Evolutionary conservation across 805 yeast species (phyloP).

Genomic region (Starmerella scarabaei): DNA sequence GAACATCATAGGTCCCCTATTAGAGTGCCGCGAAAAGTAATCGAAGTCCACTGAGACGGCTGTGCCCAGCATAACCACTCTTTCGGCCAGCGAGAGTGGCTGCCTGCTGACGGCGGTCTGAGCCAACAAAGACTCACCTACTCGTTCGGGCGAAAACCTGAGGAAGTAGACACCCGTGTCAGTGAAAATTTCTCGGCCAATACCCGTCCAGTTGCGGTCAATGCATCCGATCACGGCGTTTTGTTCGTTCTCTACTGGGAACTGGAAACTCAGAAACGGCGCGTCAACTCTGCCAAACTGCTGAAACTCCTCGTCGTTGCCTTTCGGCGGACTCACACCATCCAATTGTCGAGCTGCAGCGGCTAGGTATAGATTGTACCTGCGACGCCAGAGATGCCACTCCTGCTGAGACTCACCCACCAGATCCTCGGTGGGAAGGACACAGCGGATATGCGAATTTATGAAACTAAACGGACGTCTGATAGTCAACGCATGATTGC

Average conservation of each 20-base stretch:
- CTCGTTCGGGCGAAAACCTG: slow-evolving; percentile 6
- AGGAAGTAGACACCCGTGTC: slow-evolving; percentile 52
- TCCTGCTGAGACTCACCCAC: slow-evolving; percentile 83
- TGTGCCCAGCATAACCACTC: slow-evolving; percentile 74
- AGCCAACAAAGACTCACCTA: slow-evolving; percentile 26
- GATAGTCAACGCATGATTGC: slow-evolving; percentile 34
- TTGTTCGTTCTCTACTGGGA: slow-evolving; percentile 53
- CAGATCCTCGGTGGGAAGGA: slow-evolving; percentile 43
- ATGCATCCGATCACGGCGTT: slow-evolving; percentile 59
- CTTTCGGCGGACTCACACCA: neutral
- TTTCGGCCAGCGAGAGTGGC: slow-evolving; percentile 56
- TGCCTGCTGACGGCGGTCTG: slow-evolving; percentile 4
- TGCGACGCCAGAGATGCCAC: slow-evolving; percentile 91
- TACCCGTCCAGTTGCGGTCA: slow-evolving; percentile 89
- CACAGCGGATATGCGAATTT: slow-evolving; percentile 72
- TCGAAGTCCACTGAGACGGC: slow-evolving; percentile 92
- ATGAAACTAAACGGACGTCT: slow-evolving; percentile 76
- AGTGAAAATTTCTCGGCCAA: slow-evolving; percentile 83
- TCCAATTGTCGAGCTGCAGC: neutral
- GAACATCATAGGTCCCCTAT: slow-evolving; percentile 20
- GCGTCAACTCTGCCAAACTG: slow-evolving; percentile 87
- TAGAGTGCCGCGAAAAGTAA: slow-evolving; percentile 86
- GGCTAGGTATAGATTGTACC: slow-evolving; percentile 58
- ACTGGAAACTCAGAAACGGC: slow-evolving; percentile 73
- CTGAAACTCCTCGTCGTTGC: slow-evolving; percentile 33